Evolutionary conservation across 495 filamentous ascomycete species (phyloP).

Genomic region (Aspergillus bertholletiae): DNA sequence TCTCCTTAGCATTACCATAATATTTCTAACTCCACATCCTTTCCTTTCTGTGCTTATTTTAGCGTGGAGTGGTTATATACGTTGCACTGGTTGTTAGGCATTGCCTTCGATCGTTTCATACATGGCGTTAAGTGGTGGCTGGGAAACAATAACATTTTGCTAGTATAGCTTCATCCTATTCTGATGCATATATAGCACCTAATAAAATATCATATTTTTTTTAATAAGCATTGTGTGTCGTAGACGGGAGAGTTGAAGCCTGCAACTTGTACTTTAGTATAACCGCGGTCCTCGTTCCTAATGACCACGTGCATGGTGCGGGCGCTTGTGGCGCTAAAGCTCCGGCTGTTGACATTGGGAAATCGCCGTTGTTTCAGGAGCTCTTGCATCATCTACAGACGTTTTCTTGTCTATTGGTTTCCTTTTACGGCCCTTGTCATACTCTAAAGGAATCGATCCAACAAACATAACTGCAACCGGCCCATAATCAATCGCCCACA

Average conservation of each 20-base stretch:
- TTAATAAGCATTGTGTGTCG: too few relatives aligned
- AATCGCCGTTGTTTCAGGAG: slow-evolving; percentile 6
- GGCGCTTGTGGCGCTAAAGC: slow-evolving; percentile 22
- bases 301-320: slow-evolving; percentile 6
- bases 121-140: neutral
- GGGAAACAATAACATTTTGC: neutral
- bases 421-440: neutral
- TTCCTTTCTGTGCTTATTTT: slow-evolving; percentile 1
- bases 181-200: neutral
- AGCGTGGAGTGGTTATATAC: neutral
- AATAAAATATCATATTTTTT: neutral
- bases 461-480: neutral
- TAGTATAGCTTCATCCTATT: neutral
- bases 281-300: neutral
- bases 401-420: neutral
- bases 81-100: neutral
- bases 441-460: neutral
- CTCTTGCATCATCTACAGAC: neutral
- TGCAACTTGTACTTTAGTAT: neutral
- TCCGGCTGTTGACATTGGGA: slow-evolving; percentile 21
- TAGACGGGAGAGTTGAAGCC: too few relatives aligned
- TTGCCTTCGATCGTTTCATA: neutral
- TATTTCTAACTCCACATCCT: neutral
- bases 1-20: neutral
- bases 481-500: slow-evolving; percentile 10